A percentile compares a stretch with the other conserved stretches of the same genome.
phyloP scores from a whole-genome alignment of 257 asterid genomes.

The Solanum commersonii region DNA sequence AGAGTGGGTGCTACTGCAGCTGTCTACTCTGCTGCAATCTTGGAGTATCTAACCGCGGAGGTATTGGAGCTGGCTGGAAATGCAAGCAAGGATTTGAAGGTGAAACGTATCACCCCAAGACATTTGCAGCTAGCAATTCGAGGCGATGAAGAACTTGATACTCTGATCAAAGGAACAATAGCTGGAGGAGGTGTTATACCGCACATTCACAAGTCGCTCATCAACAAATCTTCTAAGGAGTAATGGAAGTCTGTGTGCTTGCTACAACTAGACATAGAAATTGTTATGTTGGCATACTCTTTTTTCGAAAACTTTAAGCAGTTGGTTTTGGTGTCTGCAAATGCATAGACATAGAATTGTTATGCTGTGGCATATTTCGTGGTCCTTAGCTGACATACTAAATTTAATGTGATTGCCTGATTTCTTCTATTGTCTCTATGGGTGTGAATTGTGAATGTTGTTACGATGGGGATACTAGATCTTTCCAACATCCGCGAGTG shows the following conservation, averaged over 20 bases:
- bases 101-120: slow-evolving; percentile 31
- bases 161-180: slow-evolving; percentile 31
- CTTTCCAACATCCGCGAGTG: no score
- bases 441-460: neutral
- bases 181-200: slow-evolving; percentile 37
- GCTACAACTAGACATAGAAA: neutral
- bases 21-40: slow-evolving; percentile 30
- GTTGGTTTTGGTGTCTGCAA: neutral
- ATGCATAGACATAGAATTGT: neutral
- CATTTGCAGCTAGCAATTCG: slow-evolving; percentile 34
- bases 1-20: slow-evolving; percentile 38
- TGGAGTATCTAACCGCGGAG: slow-evolving; percentile 31
- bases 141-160: slow-evolving; percentile 31
- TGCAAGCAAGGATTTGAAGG: slow-evolving; percentile 32
- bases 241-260: neutral
- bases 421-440: neutral
- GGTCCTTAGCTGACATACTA: neutral
- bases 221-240: slow-evolving; percentile 28
- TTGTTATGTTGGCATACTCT: neutral
- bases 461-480: no score
- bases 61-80: slow-evolving; percentile 33
- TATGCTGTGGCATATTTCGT: neutral
- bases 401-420: neutral
- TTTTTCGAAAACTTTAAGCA: neutral
- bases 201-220: slow-evolving; percentile 30